Percentiles rank a stretch among this genome's conserved stretches.
Evolutionary conservation across 345 rosid species (phyloP).

Genomic region (sweet orange (Citrus sinensis)): DNA sequence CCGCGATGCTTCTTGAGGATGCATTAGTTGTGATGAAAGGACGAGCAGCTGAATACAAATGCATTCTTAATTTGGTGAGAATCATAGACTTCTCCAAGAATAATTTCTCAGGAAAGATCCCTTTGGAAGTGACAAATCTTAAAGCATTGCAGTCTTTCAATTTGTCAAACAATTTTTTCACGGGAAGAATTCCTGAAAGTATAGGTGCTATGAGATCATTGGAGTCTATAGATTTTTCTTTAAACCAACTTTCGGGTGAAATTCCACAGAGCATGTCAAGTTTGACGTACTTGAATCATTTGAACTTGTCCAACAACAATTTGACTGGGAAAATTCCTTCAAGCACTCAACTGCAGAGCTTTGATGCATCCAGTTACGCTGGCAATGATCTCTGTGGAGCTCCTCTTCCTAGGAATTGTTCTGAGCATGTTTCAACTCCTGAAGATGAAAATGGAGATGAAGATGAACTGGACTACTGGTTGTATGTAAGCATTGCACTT

Average conservation of each 20-base stretch:
- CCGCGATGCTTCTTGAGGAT: not conserved
- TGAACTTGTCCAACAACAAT: not conserved
- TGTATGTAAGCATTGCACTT: too few species aligned
- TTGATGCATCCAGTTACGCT: not conserved
- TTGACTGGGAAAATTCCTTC: not conserved
- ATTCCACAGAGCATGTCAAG: not conserved
- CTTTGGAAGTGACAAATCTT: not conserved
- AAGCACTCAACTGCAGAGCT: not conserved
- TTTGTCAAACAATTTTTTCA: not conserved
- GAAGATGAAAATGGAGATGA: too few species aligned
- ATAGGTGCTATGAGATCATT: not conserved
- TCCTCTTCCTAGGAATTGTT: not conserved
- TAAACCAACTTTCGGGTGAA: not conserved
- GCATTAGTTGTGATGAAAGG: not conserved
- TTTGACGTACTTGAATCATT: too few species aligned
- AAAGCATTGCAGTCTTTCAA: not conserved
- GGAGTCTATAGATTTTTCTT: not conserved
- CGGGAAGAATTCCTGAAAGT: not conserved
- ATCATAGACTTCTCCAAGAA: not conserved
- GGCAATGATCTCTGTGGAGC: constrained; percentile 5
- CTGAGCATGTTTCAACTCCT: not conserved
- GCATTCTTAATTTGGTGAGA: not conserved
- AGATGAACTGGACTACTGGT: too few species aligned
- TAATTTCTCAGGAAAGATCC: not conserved
- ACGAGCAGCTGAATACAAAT: not conserved